These are phyloP conservation scores for Licmophora abbreviata DNA, from an alignment of 108 stramenopile genomes.

Conservation along the genomic window DNA sequence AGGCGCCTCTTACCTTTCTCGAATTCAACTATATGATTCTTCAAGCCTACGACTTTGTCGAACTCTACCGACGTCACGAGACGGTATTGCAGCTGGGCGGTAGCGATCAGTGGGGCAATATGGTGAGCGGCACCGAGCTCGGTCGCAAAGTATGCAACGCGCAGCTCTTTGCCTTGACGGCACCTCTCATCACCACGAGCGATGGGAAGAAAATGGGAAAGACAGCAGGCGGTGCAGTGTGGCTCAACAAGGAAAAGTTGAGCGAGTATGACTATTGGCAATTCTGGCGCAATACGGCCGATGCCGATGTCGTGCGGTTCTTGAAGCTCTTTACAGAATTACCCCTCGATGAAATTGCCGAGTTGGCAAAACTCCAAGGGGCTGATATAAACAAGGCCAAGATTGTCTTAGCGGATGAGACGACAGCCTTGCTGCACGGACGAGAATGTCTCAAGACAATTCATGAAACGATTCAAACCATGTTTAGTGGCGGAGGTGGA, in stretches of 20 bases:
- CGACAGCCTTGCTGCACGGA: slow-evolving; percentile 91
- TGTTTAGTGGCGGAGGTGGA: slow-evolving; percentile 58
- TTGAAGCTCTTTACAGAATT: slow-evolving; percentile 92
- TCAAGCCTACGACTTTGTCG: slow-evolving; percentile 97
- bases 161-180: slow-evolving; percentile 91
- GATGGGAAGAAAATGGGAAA: slow-evolving; percentile 99
- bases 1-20: slow-evolving; percentile 91
- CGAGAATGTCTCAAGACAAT: slow-evolving; percentile 69
- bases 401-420: slow-evolving; percentile 91
- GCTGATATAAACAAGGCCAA: slow-evolving; percentile 91
- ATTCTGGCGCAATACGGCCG: slow-evolving; percentile 96
- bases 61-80: slow-evolving; percentile 75
- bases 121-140: slow-evolving; percentile 90
- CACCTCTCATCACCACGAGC: slow-evolving; percentile 93
- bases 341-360: slow-evolving; percentile 73
- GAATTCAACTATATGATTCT: slow-evolving; percentile 99
- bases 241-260: slow-evolving; percentile 89
- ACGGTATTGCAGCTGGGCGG: slow-evolving; percentile 92
- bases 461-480: slow-evolving; percentile 76
- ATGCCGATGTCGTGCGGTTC: slow-evolving; percentile 91
- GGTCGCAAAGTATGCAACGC: slow-evolving; percentile 76
- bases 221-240: slow-evolving; percentile 93
- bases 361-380: slow-evolving; percentile 56
- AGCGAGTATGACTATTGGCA: slow-evolving; percentile 98
- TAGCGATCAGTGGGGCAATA: slow-evolving; percentile 99